Evolutionary conservation across 2,329 filamentous ascomycete species (phyloP).

Genomic region (Cordyceps javanica): DNA sequence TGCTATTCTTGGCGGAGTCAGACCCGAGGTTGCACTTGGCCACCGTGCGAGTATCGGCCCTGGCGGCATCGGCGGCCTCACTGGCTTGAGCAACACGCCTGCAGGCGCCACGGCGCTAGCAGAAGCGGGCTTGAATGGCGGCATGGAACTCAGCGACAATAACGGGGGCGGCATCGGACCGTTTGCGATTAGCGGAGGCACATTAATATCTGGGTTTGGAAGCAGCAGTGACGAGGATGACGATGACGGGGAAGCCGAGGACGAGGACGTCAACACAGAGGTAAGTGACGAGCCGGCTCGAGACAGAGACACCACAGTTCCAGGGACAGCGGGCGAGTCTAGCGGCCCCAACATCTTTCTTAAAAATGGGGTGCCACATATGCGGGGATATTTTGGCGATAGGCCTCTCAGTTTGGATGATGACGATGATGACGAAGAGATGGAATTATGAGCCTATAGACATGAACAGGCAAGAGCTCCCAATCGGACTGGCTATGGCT

Average conservation of each 20-base stretch:
- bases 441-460: conserved; percentile 8
- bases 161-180: conserved; percentile 60
- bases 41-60: conserved; percentile 60
- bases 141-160: conserved; percentile 62
- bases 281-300: conserved; percentile 40
- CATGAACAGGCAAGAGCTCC: neutral
- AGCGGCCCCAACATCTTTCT: conserved; percentile 1
- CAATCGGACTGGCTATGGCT: neutral
- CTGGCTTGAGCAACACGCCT: conserved; percentile 34
- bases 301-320: conserved; percentile 6
- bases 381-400: conserved; percentile 6
- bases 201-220: conserved; percentile 83
- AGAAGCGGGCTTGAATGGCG: conserved; percentile 73
- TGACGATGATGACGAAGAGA: conserved; percentile 8
- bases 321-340: neutral
- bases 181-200: conserved; percentile 67
- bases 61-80: conserved; percentile 39
- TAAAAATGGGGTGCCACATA: neutral
- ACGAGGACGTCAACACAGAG: conserved; percentile 66
- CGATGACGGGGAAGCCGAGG: conserved; percentile 82
- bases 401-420: neutral
- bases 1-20: conserved; percentile 91
- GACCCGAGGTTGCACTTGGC: conserved; percentile 82
- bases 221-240: conserved; percentile 96
- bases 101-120: conserved; percentile 63